Evolutionary conservation across 2,329 filamentous ascomycete species (phyloP).

Genomic region (Alternaria sp.): DNA sequence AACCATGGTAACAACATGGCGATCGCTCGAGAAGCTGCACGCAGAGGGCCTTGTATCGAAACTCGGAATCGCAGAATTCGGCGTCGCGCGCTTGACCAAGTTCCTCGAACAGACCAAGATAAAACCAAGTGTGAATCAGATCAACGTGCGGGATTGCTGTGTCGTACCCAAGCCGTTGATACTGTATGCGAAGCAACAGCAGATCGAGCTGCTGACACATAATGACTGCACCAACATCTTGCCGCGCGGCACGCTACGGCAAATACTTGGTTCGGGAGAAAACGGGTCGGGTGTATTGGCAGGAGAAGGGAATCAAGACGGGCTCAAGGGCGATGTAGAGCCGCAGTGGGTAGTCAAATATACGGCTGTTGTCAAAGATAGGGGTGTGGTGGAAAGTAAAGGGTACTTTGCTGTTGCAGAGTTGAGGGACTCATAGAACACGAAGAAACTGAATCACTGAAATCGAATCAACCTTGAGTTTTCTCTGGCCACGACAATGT

Average conservation of each 20-base stretch:
- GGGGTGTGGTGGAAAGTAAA: slow-evolving; percentile 97
- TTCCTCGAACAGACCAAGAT: slow-evolving; percentile 76
- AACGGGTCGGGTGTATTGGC: slow-evolving; percentile 79
- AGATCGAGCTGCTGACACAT: slow-evolving; percentile 89
- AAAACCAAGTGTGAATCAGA: slow-evolving; percentile 86
- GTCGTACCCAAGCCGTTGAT: slow-evolving; percentile 89
- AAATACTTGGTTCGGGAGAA: slow-evolving; percentile 76
- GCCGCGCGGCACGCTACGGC: slow-evolving; percentile 81
- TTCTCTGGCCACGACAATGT: neutral
- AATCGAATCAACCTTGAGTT: neutral
- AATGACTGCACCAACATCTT: slow-evolving; percentile 93
- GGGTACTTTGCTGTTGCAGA: slow-evolving; percentile 93
- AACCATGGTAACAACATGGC: slow-evolving; percentile 71
- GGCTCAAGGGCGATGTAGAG: slow-evolving; percentile 76
- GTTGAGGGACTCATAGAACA: slow-evolving; percentile 49
- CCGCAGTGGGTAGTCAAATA: slow-evolving; percentile 98
- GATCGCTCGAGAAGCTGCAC: slow-evolving; percentile 74
- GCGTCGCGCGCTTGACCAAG: slow-evolving; percentile 77
- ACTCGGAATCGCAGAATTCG: slow-evolving; percentile 90
- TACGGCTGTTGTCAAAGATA: slow-evolving; percentile 89
- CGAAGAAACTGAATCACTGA: neutral
- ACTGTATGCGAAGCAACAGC: slow-evolving; percentile 79
- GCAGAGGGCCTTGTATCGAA: slow-evolving; percentile 72
- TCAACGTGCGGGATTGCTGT: slow-evolving; percentile 95
- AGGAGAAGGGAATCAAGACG: slow-evolving; percentile 59